Conservation (phyloP, 83 land plant species). For the Picea abies region DNA sequence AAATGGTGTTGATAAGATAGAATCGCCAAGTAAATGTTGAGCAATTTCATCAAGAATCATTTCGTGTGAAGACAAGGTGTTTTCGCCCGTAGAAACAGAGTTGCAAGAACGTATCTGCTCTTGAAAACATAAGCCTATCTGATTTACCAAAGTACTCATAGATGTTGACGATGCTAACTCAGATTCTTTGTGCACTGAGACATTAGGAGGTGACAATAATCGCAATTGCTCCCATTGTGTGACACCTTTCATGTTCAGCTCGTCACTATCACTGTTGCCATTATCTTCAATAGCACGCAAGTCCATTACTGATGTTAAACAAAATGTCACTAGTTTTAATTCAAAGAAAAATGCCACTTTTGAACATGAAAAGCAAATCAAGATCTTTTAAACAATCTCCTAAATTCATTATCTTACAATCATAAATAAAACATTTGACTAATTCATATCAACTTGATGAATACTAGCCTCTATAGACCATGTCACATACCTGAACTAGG, state of each 20-base stretch:
- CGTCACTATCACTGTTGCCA: conserved; percentile 27
- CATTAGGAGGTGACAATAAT: neutral
- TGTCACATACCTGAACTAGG: conserved; percentile 39
- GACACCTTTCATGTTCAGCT: conserved; percentile 21
- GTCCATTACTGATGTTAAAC: conserved; percentile 52
- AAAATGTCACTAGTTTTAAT: conserved; percentile 11
- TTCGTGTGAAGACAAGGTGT: conserved; percentile 17
- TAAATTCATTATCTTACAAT: neutral
- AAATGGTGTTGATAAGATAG: conserved; percentile 12
- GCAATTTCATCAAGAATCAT: conserved; percentile 45
- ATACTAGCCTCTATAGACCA: neutral
- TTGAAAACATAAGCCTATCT: conserved; percentile 41
- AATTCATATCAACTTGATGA: neutral
- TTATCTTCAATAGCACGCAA: conserved; percentile 38
- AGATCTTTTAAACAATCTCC: neutral
- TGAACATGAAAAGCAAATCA: neutral
- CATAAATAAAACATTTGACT: neutral
- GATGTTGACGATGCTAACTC: conserved; percentile 48
- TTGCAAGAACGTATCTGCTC: conserved; percentile 34
- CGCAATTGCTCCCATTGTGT: conserved; percentile 35
- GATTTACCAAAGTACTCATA: conserved; percentile 43
- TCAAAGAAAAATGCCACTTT: neutral
- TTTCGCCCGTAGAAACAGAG: neutral
- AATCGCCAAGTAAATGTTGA: conserved; percentile 50
- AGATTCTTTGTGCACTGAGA: conserved; percentile 19